Conservation (phyloP, 2,329 filamentous ascomycete species). For the Sclerotinia nivalis region DNA sequence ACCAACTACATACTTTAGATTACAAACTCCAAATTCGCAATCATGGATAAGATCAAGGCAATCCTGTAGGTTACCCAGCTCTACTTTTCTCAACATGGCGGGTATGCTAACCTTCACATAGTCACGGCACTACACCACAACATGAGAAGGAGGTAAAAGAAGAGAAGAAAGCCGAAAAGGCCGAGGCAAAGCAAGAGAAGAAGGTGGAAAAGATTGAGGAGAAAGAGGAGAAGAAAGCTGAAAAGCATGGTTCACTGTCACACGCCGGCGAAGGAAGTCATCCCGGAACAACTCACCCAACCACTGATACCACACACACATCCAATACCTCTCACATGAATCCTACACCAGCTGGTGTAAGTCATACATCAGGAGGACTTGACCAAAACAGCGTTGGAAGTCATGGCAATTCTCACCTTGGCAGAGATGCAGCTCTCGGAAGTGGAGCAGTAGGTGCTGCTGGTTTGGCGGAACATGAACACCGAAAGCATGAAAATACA, state of each 20-base stretch:
- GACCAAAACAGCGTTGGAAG: background rate
- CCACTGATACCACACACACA: slow-evolving; percentile 30
- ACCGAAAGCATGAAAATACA: slow-evolving; percentile 14
- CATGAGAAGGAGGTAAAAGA: slow-evolving; percentile 7
- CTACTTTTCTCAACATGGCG: background rate
- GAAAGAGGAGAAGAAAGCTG: slow-evolving; percentile 18
- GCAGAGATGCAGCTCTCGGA: slow-evolving; percentile 17
- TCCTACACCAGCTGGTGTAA: background rate
- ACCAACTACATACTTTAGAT: background rate
- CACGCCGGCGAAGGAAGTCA: slow-evolving; percentile 27
- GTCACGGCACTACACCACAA: slow-evolving; percentile 16
- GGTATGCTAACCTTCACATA: slow-evolving; percentile 9
- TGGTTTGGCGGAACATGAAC: slow-evolving; percentile 11
- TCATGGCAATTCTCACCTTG: background rate
- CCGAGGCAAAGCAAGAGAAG: background rate
- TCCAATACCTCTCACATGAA: slow-evolving; percentile 7
- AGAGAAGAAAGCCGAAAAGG: slow-evolving; percentile 8
- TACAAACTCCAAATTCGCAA: slow-evolving; percentile 21
- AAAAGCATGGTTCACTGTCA: slow-evolving; percentile 5
- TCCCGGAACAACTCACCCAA: slow-evolving; percentile 23
- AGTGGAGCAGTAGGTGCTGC: slow-evolving; percentile 18
- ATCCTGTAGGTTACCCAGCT: slow-evolving; percentile 35
- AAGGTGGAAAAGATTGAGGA: background rate
- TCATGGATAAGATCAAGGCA: slow-evolving; percentile 42
- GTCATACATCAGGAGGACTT: slow-evolving; percentile 12